Conservation (phyloP, 1,284 basidiomycete genomes). For the Ceratobasidium sp. region DNA sequence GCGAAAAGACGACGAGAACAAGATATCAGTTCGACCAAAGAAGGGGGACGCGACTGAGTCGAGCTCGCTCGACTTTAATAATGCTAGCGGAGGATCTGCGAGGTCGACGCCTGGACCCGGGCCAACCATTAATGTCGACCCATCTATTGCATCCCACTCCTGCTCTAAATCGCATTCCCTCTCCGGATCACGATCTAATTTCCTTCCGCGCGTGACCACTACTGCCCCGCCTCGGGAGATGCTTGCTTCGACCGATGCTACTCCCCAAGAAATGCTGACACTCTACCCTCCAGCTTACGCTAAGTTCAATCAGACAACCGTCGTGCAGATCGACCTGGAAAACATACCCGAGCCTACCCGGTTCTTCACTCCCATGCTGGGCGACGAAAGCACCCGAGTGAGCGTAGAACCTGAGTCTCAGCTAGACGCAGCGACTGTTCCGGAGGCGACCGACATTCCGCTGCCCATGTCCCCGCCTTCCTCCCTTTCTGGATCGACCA, state of each 20-base stretch:
- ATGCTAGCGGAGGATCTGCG: background rate
- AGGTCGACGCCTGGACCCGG: background rate
- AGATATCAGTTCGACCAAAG: background rate
- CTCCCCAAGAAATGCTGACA: conserved; percentile 12
- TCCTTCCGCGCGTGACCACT: conserved; percentile 8
- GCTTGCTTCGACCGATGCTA: background rate
- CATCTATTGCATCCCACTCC: background rate
- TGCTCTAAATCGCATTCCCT: background rate
- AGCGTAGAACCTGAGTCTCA: background rate
- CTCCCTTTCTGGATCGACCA: background rate
- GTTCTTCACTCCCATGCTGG: conserved; percentile 23
- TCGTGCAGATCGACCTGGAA: conserved; percentile 15
- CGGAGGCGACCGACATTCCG: no score
- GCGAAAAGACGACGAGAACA: background rate
- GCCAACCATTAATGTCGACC: background rate
- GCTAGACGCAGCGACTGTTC: no score
- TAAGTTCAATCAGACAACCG: conserved; percentile 23
- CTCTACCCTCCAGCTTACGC: conserved; percentile 24
- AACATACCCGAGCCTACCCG: conserved; percentile 25
- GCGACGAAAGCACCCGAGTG: background rate
- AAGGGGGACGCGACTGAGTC: conserved; percentile 17
- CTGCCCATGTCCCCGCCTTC: conserved; percentile 6
- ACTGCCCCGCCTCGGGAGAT: conserved; percentile 1
- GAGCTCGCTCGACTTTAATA: conserved; percentile 28
- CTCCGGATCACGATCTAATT: background rate